phyloP scores from a whole-genome alignment of 1,139 yeast genomes.

The Blastobotrys arbuscula region DNA sequence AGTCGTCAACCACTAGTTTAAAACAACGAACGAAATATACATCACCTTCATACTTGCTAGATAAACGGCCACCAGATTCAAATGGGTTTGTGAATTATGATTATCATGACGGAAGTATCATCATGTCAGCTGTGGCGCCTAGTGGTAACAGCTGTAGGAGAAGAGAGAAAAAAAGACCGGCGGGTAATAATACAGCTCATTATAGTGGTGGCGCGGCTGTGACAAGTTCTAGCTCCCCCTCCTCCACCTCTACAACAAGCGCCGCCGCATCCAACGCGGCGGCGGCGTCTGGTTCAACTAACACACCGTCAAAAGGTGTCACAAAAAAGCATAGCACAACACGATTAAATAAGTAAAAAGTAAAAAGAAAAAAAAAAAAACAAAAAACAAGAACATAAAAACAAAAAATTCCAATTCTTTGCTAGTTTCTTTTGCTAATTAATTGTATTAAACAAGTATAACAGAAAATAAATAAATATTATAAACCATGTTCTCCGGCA shows the following conservation, averaged over 20 bases:
- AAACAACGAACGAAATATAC: conserved; percentile 11
- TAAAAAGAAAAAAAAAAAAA: not conserved
- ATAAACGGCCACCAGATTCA: conserved; percentile 20
- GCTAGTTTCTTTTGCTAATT: no score
- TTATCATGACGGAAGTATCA: conserved; percentile 20
- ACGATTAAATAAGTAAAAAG: not conserved
- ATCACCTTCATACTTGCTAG: conserved; percentile 16
- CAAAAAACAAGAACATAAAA: not conserved
- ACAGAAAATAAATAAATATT: not conserved
- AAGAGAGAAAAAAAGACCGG: not conserved
- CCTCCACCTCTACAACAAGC: not conserved
- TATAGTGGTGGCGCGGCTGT: no score
- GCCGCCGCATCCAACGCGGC: not conserved
- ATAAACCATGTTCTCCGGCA: conserved; percentile 44
- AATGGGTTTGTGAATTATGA: conserved; percentile 24
- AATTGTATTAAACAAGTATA: not conserved
- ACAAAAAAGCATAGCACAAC: conserved; percentile 4
- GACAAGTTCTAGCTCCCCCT: not conserved
- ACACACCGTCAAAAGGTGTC: not conserved
- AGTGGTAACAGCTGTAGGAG: conserved; percentile 19
- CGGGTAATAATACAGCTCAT: not conserved
- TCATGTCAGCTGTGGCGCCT: conserved; percentile 26
- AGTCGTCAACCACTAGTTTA: conserved; percentile 6
- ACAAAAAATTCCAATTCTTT: no score
- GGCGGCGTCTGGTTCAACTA: not conserved